A percentile compares a stretch with the other conserved stretches of the same genome.
Evolutionary conservation across 2,329 filamentous ascomycete species (phyloP).

Genomic region (Pezicula rhizophila): DNA sequence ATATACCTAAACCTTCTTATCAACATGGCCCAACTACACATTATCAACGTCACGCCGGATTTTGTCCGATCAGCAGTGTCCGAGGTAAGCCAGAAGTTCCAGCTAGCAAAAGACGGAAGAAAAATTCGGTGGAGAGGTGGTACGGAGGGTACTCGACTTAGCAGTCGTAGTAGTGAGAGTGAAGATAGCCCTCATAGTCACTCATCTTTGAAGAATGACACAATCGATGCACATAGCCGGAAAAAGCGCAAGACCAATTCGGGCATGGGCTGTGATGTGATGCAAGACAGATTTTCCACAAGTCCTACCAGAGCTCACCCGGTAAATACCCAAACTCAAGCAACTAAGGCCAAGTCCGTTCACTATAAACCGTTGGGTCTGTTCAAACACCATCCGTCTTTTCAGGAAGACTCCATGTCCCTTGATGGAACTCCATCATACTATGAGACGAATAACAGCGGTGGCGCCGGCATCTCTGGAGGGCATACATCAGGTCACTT

Average conservation of each 20-base stretch:
- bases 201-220: constrained; percentile 24
- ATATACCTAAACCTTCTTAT: constrained; percentile 75
- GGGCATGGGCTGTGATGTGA: background rate
- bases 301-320: too few species aligned
- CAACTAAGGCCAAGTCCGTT: constrained; percentile 35
- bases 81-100: constrained; percentile 67
- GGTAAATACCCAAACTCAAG: constrained; percentile 1
- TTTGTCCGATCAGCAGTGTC: constrained; percentile 69
- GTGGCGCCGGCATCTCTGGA: background rate
- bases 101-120: constrained; percentile 69
- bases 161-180: constrained; percentile 54
- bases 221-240: constrained; percentile 9
- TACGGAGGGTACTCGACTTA: constrained; percentile 55
- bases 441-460: background rate
- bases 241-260: constrained; percentile 20
- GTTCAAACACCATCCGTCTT: constrained; percentile 46
- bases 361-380: constrained; percentile 53
- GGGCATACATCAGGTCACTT: background rate
- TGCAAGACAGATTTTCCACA: constrained; percentile 3
- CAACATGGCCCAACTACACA: constrained; percentile 79
- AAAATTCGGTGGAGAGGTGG: constrained; percentile 78
- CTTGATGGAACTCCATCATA: constrained; percentile 40
- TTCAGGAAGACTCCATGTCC: constrained; percentile 37
- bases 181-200: constrained; percentile 42
- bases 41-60: constrained; percentile 72